These are phyloP conservation scores for Acorus calamus DNA, from an alignment of 106 monocot genomes.

Conservation along the genomic window DNA sequence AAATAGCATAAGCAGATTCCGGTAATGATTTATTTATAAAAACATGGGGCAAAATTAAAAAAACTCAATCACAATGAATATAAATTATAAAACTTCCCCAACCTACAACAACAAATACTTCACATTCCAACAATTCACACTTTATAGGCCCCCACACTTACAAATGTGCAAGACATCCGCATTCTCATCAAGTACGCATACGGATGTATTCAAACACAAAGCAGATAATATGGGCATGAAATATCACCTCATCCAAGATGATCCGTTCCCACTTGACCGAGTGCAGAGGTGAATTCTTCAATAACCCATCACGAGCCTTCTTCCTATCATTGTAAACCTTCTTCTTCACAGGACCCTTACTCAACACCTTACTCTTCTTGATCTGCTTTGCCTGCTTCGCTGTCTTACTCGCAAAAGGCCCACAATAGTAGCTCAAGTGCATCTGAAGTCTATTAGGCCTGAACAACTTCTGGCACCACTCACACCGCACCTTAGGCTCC, in stretches of 20 bases:
- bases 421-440: constrained; percentile 63
- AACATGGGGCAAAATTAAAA: no score
- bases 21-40: no score
- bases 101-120: no score
- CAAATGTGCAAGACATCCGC: no score
- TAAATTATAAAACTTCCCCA: no score
- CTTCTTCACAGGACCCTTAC: not conserved
- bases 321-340: no score
- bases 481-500: constrained; percentile 49
- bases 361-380: constrained; percentile 10
- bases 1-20: no score
- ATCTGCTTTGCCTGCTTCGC: constrained; percentile 54
- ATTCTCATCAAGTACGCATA: not conserved
- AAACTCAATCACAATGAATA: no score
- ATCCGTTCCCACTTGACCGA: constrained; percentile 69
- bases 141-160: no score
- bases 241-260: constrained; percentile 77
- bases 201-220: not conserved
- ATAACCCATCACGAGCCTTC: not conserved
- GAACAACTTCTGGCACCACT: constrained; percentile 40
- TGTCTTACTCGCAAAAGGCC: constrained; percentile 46
- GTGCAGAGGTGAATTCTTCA: constrained; percentile 39
- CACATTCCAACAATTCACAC: no score
- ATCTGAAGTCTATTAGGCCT: constrained; percentile 31
- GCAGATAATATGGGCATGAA: not conserved